A percentile compares a stretch with the other conserved stretches of the same genome.
These are phyloP conservation scores for Blastobotrys illinoisensis DNA, from an alignment of 1,139 yeast species.

Conservation along the genomic window DNA sequence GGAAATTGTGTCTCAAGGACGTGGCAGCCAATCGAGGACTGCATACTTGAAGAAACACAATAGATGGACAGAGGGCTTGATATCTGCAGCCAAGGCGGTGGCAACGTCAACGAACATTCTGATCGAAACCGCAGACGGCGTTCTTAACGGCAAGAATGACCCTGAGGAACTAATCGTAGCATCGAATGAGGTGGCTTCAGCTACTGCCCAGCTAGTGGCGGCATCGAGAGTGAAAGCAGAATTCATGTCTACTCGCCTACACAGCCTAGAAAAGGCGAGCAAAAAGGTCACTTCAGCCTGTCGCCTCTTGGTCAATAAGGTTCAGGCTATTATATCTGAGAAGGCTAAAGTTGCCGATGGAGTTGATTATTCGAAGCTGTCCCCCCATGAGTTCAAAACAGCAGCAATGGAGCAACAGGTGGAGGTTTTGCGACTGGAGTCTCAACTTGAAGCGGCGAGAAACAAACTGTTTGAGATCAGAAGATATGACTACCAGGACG, in stretches of 20 bases:
- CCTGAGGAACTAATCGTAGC: slow-evolving; percentile 88
- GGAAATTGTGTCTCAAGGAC: slow-evolving; percentile 72
- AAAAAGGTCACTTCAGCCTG: slow-evolving; percentile 71
- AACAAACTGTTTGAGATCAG: slow-evolving; percentile 82
- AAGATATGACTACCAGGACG: slow-evolving; percentile 64
- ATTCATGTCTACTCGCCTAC: slow-evolving; percentile 73
- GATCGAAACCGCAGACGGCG: slow-evolving; percentile 84
- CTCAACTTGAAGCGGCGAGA: slow-evolving; percentile 64
- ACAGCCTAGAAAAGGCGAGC: slow-evolving; percentile 63
- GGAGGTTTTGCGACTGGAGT: slow-evolving; percentile 77
- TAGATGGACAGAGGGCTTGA: slow-evolving; percentile 91
- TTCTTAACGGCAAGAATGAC: slow-evolving; percentile 54
- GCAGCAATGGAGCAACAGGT: slow-evolving; percentile 94
- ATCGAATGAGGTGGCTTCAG: slow-evolving; percentile 86
- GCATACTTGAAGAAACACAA: slow-evolving; percentile 84
- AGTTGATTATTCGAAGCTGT: slow-evolving; percentile 61
- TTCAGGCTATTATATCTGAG: slow-evolving; percentile 52
- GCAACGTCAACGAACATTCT: slow-evolving; percentile 78
- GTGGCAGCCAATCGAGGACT: slow-evolving; percentile 60
- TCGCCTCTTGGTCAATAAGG: slow-evolving; percentile 62
- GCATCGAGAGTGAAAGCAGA: slow-evolving; percentile 86
- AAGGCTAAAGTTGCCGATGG: slow-evolving; percentile 30
- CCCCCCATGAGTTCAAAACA: slow-evolving; percentile 80
- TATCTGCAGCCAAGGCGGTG: slow-evolving; percentile 86
- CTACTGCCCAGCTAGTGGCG: slow-evolving; percentile 89